Evolutionary conservation across 345 rosid genomes (phyloP).

Genomic region (Camelina neglecta): DNA sequence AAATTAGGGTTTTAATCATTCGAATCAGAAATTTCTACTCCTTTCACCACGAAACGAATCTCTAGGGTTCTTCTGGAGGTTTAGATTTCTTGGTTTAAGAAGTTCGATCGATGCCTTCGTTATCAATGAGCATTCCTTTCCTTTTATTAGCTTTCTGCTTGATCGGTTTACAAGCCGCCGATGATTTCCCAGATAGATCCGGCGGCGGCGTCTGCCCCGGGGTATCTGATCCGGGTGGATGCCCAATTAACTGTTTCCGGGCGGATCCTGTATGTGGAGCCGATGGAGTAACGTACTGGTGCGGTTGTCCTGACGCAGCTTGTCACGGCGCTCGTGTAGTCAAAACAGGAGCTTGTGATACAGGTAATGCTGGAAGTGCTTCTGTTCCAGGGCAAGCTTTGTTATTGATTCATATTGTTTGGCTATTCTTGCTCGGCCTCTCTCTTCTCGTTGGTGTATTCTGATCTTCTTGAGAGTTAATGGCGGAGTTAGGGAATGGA

Average conservation of each 20-base stretch:
- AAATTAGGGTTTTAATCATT: conserved; percentile 38
- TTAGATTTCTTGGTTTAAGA: not conserved
- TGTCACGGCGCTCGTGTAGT: conserved; percentile 72
- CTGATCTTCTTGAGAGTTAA: conserved; percentile 40
- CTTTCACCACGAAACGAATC: not conserved
- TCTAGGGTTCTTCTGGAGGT: conserved; percentile 5
- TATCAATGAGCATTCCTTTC: conserved; percentile 14
- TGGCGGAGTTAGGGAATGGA: not conserved
- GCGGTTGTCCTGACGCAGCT: conserved; percentile 87
- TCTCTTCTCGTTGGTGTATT: conserved; percentile 77
- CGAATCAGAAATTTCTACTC: conserved; percentile 12
- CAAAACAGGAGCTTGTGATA: conserved; percentile 75
- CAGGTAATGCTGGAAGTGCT: conserved; percentile 68
- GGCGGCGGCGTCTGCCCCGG: conserved; percentile 44
- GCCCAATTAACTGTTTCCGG: conserved; percentile 82
- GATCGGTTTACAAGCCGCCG: conserved; percentile 45
- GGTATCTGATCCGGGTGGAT: conserved; percentile 41
- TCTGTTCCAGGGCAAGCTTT: conserved; percentile 88
- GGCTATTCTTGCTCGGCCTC: conserved; percentile 89
- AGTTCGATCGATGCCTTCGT: conserved; percentile 33
- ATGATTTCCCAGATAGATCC: conserved; percentile 25
- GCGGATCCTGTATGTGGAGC: conserved; percentile 89
- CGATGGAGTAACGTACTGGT: conserved; percentile 90
- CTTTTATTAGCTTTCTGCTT: conserved; percentile 30
- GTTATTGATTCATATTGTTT: conserved; percentile 83